Percentiles rank a stretch among this genome's conserved stretches.
These are phyloP conservation scores for Leccinum barrowsii DNA, from an alignment of 768 basidiomycete genomes.

Conservation along the genomic window DNA sequence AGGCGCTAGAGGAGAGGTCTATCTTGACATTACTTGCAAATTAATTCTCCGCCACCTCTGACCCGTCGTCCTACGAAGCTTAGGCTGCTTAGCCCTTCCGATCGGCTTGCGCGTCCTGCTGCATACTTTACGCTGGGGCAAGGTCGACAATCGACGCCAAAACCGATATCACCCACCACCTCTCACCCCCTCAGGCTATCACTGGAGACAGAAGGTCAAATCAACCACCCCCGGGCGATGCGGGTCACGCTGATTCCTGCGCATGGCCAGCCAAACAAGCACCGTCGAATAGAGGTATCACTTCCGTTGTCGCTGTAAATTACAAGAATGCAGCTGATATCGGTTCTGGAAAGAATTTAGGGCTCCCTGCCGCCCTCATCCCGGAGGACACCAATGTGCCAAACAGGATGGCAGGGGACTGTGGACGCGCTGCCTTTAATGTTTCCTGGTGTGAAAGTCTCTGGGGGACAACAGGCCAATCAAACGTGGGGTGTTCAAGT, in stretches of 20 bases:
- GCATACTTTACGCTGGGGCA: too few relatives aligned
- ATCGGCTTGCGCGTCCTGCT: slow-evolving; percentile 47
- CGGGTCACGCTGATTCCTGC: slow-evolving; percentile 22
- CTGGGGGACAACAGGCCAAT: too few relatives aligned
- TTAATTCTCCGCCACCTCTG: slow-evolving; percentile 53
- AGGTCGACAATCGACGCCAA: slow-evolving; percentile 16
- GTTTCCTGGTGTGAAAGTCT: too few relatives aligned
- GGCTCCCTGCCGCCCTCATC: slow-evolving; percentile 40
- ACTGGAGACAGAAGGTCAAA: slow-evolving; percentile 9
- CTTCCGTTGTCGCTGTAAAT: slow-evolving; percentile 4
- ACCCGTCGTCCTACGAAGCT: slow-evolving; percentile 49
- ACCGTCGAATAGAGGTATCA: slow-evolving; percentile 7
- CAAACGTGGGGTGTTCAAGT: too few relatives aligned
- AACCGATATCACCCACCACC: slow-evolving; percentile 14
- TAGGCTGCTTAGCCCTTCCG: slow-evolving; percentile 38
- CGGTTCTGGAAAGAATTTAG: slow-evolving; percentile 17
- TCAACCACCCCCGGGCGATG: not conserved
- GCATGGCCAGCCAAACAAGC: slow-evolving; percentile 9
- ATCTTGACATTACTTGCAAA: slow-evolving; percentile 88
- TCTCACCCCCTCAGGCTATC: not conserved
- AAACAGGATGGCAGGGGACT: too few relatives aligned
- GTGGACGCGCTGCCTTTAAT: too few relatives aligned
- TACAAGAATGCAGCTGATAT: slow-evolving; percentile 26
- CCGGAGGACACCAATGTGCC: slow-evolving; percentile 23
- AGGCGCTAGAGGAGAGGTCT: slow-evolving; percentile 76